A percentile compares a stretch with the other conserved stretches of the same genome.
Evolutionary conservation across 192 early-diverging fungal species (phyloP).

Genomic region (Powellomyces hirtus): DNA sequence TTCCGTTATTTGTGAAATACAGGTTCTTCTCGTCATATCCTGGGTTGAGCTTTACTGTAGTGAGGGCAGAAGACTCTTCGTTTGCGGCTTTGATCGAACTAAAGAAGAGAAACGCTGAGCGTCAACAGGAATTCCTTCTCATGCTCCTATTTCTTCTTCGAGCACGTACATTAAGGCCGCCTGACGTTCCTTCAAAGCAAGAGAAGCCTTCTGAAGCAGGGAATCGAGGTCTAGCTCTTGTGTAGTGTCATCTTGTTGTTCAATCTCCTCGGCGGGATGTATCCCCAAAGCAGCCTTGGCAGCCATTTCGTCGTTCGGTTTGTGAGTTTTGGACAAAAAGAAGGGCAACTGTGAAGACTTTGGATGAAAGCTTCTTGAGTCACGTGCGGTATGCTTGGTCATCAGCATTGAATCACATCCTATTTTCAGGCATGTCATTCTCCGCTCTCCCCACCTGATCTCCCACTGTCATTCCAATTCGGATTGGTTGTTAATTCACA

Average conservation of each 20-base stretch:
- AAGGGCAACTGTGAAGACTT: too few species aligned
- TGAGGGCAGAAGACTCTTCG: background rate
- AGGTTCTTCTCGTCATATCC: background rate
- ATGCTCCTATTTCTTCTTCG: background rate
- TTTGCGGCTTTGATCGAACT: background rate
- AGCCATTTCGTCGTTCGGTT: too few species aligned
- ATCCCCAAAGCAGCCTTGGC: too few species aligned
- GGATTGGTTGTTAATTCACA: too few species aligned
- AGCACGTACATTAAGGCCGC: background rate
- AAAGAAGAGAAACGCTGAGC: background rate
- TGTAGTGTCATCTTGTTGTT: background rate
- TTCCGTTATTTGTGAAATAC: conserved; percentile 2
- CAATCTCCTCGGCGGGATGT: too few species aligned
- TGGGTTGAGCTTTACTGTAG: conserved; percentile 19
- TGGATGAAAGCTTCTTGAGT: too few species aligned
- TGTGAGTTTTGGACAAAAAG: too few species aligned
- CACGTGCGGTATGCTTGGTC: too few species aligned
- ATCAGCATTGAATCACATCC: too few species aligned
- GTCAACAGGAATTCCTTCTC: background rate
- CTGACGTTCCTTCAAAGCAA: conserved; percentile 15
- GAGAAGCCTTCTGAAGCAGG: conserved; percentile 20
- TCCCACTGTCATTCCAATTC: too few species aligned
- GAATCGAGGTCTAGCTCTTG: conserved; percentile 26
- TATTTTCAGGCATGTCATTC: too few species aligned
- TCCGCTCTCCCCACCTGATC: too few species aligned